These are phyloP conservation scores for Nannochloropsis gaditana DNA, from an alignment of 108 stramenopile species.

Conservation along the genomic window DNA sequence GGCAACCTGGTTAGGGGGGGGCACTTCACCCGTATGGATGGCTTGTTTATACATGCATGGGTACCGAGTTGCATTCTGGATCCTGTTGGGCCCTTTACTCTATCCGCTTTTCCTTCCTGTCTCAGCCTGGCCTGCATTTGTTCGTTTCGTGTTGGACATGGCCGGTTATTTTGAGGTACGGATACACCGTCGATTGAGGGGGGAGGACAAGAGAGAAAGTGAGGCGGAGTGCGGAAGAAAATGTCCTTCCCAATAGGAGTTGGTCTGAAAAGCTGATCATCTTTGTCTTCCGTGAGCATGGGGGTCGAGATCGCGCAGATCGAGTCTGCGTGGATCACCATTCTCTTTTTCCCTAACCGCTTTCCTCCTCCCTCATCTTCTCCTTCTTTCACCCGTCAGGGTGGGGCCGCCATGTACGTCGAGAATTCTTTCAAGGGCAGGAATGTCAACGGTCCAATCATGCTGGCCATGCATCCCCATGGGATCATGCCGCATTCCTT, in stretches of 20 bases:
- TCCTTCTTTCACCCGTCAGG: not conserved
- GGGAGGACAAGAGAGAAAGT: not conserved
- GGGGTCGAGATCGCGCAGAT: too few species aligned
- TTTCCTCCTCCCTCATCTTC: not conserved
- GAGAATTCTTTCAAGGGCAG: conserved; percentile 17
- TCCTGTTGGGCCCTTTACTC: not conserved
- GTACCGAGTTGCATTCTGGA: not conserved
- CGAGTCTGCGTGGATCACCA: not conserved
- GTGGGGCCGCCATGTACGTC: not conserved
- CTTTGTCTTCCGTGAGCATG: too few species aligned
- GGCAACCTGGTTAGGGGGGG: not conserved
- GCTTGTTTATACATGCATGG: not conserved
- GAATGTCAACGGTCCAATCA: not conserved
- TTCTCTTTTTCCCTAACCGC: not conserved
- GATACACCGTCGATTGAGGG: not conserved
- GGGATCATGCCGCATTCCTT: not conserved
- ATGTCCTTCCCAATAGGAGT: not conserved
- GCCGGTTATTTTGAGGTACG: not conserved
- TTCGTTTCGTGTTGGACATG: conserved; percentile 16
- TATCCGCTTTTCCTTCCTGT: not conserved
- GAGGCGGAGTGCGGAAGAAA: not conserved
- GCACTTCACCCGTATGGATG: not conserved
- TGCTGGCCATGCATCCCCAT: conserved; percentile 14
- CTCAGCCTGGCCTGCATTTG: not conserved
- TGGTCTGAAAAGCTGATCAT: too few species aligned